These are phyloP conservation scores for Scenedesmus sp. DNA, from an alignment of 163 green algal species.

Conservation along the genomic window DNA sequence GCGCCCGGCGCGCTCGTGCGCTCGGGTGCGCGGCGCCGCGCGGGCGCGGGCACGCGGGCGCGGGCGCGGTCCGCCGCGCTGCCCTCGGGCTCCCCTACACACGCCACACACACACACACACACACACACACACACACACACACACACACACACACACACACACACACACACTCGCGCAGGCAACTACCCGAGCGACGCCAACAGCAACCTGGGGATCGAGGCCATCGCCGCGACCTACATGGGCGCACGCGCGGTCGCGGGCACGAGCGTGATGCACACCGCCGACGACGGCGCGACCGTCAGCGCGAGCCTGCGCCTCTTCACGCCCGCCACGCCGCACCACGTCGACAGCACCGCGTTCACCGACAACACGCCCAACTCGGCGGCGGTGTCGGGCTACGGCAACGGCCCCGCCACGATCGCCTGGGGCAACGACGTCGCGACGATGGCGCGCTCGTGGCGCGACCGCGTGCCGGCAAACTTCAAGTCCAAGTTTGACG, in stretches of 20 bases:
- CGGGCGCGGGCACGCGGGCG: too few species aligned
- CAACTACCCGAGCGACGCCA: conserved; percentile 1
- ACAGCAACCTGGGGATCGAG: neutral
- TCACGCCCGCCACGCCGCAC: neutral
- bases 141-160: too few species aligned
- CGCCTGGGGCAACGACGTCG: too few species aligned
- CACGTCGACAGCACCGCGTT: conserved; percentile 12
- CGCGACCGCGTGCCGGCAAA: too few species aligned
- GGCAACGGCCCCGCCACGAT: conserved; percentile 12
- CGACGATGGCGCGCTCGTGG: too few species aligned
- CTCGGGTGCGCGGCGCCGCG: too few species aligned
- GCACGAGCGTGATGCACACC: neutral
- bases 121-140: too few species aligned
- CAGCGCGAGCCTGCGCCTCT: neutral
- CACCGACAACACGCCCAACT: conserved; percentile 17
- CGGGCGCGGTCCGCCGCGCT: neutral
- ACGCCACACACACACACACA: too few species aligned
- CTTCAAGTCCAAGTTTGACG: too few species aligned
- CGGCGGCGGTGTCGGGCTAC: neutral
- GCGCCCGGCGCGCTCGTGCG: too few species aligned
- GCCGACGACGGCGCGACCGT: neutral
- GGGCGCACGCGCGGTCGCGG: conserved; percentile 7
- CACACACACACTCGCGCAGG: neutral
- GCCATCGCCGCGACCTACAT: conserved; percentile 4
- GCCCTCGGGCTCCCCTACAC: too few species aligned